These are phyloP conservation scores for Cicer yamashitae DNA, from an alignment of 306 rosid genomes.

Conservation along the genomic window DNA sequence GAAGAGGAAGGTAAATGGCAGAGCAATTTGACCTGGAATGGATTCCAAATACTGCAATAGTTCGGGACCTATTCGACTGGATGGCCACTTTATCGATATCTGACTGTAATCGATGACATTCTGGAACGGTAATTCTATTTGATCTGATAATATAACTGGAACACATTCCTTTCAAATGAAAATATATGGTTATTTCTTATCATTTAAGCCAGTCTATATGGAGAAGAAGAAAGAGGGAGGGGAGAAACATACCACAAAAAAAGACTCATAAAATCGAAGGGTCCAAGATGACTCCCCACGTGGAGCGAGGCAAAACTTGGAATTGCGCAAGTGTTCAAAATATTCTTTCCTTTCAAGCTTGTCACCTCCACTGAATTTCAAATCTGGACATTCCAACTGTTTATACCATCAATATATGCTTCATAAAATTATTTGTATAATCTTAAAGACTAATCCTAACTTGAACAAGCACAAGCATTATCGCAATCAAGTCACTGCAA, in stretches of 20 bases:
- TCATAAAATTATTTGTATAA: constrained; percentile 38
- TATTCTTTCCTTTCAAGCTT: constrained; percentile 83
- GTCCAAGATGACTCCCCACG: constrained; percentile 99
- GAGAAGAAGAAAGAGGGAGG: not conserved
- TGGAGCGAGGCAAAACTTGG: constrained; percentile 95
- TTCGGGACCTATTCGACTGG: constrained; percentile 75
- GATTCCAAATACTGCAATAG: constrained; percentile 87
- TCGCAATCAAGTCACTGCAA: constrained; percentile 14
- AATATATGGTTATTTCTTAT: constrained; percentile 35
- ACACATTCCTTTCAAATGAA: constrained; percentile 79
- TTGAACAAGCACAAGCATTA: constrained; percentile 34
- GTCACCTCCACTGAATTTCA: constrained; percentile 82
- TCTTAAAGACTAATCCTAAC: constrained; percentile 30
- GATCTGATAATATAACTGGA: constrained; percentile 90
- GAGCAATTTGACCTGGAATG: constrained; percentile 72
- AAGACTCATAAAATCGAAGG: constrained; percentile 92
- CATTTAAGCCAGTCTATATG: not conserved
- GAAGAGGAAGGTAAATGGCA: constrained; percentile 29
- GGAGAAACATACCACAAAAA: constrained; percentile 78
- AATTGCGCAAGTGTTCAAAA: constrained; percentile 83
- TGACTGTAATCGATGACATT: constrained; percentile 82
- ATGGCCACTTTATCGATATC: constrained; percentile 98
- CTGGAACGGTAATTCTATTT: constrained; percentile 89
- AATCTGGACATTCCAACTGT: constrained; percentile 98
- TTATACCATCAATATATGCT: constrained; percentile 55